Percentiles rank a stretch among this genome's conserved stretches.
Evolutionary conservation across 1,139 yeast species (phyloP).

Genomic region (Pichia cactophila): DNA sequence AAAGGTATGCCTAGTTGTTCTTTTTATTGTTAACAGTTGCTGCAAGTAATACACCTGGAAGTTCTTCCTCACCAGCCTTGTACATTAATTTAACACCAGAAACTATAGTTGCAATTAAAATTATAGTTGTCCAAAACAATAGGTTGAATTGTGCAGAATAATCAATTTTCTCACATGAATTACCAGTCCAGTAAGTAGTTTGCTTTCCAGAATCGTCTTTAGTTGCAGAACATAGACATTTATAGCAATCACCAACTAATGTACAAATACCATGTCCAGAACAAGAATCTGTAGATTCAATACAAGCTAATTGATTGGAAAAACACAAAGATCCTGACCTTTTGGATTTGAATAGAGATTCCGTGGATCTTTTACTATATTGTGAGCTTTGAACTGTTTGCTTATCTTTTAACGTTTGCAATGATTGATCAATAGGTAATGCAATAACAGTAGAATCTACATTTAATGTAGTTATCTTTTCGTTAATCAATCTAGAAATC

Average conservation of each 20-base stretch:
- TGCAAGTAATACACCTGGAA: constrained; percentile 64
- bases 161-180: constrained; percentile 59
- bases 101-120: constrained; percentile 38
- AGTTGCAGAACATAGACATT: constrained; percentile 52
- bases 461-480: constrained; percentile 2
- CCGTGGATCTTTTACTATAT: neutral
- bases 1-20: constrained; percentile 12
- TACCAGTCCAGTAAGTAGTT: constrained; percentile 63
- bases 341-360: neutral
- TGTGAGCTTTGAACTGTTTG: neutral
- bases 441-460: constrained; percentile 29
- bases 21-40: constrained; percentile 41
- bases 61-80: constrained; percentile 49
- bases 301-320: constrained; percentile 45
- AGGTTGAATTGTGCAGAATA: constrained; percentile 57
- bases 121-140: constrained; percentile 57
- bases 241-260: constrained; percentile 40
- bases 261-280: constrained; percentile 58
- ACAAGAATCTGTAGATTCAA: constrained; percentile 47
- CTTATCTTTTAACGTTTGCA: constrained; percentile 15
- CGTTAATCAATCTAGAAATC: constrained; percentile 30
- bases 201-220: constrained; percentile 28
- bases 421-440: constrained; percentile 27
- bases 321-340: constrained; percentile 28
- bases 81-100: constrained; percentile 50